Evolutionary conservation across 2,329 filamentous ascomycete genomes (phyloP).

Genomic region (Epichloe coenophiala): DNA sequence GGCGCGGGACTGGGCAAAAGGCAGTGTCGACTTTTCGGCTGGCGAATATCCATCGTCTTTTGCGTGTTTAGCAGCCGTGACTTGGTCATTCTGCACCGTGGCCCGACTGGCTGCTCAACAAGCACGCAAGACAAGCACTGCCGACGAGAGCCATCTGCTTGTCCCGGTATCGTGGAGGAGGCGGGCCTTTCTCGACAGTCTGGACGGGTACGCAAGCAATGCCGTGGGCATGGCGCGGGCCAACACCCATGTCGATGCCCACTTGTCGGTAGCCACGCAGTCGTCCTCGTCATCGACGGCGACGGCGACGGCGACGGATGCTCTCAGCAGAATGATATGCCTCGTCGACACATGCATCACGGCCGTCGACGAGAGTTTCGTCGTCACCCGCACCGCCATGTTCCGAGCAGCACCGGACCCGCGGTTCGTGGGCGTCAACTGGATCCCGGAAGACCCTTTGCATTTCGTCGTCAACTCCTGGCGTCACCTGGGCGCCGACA

Average conservation of each 20-base stretch:
- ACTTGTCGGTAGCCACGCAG: conserved; percentile 7
- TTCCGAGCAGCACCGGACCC: conserved; percentile 25
- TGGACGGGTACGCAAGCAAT: conserved; percentile 26
- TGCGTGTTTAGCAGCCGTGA: conserved; percentile 24
- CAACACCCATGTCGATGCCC: conserved; percentile 10
- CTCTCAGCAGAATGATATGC: conserved; percentile 17
- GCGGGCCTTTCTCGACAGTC: conserved; percentile 18
- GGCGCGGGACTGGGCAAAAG: conserved; percentile 6
- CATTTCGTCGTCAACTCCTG: conserved; percentile 31
- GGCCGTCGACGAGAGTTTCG: conserved; percentile 26
- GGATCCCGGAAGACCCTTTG: conserved; percentile 26
- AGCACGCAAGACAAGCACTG: not conserved
- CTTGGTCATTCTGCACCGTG: conserved; percentile 26
- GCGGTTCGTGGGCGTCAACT: conserved; percentile 24
- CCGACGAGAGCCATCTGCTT: conserved; percentile 16
- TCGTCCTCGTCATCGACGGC: not conserved
- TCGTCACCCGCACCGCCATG: conserved; percentile 23
- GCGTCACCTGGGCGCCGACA: conserved; percentile 29
- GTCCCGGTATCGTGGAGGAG: conserved; percentile 29
- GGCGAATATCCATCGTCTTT: conserved; percentile 19
- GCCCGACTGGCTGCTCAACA: conserved; percentile 13
- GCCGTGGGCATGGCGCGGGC: conserved; percentile 26
- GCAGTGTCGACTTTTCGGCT: not conserved
- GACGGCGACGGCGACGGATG: not conserved
- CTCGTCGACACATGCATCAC: conserved; percentile 14